phyloP scores from a whole-genome alignment of 2,329 filamentous ascomycete species.

The Diaporthe australafricana region DNA sequence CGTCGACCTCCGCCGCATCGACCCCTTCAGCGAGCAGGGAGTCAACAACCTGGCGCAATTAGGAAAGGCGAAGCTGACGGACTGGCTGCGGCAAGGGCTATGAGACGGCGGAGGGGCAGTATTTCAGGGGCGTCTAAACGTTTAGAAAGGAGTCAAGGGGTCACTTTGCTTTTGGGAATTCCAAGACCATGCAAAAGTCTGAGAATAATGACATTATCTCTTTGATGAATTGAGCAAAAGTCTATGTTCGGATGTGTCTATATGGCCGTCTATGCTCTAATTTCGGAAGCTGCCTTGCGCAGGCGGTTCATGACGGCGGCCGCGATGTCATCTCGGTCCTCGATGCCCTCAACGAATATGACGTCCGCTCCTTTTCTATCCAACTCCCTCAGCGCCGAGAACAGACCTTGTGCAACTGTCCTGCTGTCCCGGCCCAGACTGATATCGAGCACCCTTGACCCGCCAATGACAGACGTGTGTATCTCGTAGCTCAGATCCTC shows the following conservation, averaged over 20 bases:
- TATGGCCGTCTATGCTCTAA: conserved; percentile 43
- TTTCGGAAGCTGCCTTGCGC: conserved; percentile 78
- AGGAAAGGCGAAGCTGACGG: conserved; percentile 90
- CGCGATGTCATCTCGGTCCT: conserved; percentile 82
- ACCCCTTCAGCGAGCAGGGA: conserved; percentile 89
- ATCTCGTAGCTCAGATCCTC: conserved; percentile 53
- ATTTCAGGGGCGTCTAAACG: conserved; percentile 35
- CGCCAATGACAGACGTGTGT: conserved; percentile 43
- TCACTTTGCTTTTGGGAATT: conserved; percentile 35
- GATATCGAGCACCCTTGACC: conserved; percentile 72
- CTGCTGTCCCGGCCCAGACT: conserved; percentile 77
- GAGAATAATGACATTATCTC: conserved; percentile 14
- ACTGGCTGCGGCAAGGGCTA: conserved; percentile 88
- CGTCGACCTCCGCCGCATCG: conserved; percentile 91
- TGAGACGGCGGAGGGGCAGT: conserved; percentile 51
- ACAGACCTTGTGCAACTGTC: conserved; percentile 86
- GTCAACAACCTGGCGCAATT: conserved; percentile 94
- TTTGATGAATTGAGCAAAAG: conserved; percentile 1
- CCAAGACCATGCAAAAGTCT: conserved; percentile 25
- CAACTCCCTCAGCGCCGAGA: conserved; percentile 86
- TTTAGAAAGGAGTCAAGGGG: conserved; percentile 38
- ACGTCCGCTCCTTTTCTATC: conserved; percentile 82
- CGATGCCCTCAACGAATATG: conserved; percentile 92
- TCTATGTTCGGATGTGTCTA: conserved; percentile 49
- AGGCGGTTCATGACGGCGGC: conserved; percentile 89